Conservation (phyloP, 2,329 filamentous ascomycete genomes). For the Rhytidhysteron rufulum region DNA sequence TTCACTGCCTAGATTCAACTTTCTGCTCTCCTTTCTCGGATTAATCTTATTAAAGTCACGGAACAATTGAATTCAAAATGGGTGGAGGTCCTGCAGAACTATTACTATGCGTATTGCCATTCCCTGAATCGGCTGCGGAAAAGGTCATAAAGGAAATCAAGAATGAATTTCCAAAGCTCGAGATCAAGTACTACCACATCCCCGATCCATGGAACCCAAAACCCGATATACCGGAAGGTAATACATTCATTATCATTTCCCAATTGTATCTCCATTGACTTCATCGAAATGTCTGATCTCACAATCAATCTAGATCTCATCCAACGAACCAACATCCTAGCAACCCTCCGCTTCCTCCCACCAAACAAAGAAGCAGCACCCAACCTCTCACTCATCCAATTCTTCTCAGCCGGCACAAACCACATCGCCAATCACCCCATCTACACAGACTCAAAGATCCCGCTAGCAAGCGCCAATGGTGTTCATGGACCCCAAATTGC, state of each 20-base stretch:
- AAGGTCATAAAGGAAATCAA: slow-evolving; percentile 20
- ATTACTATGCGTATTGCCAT: slow-evolving; percentile 43
- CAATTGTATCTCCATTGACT: background rate
- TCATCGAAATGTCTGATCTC: background rate
- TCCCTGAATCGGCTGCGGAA: slow-evolving; percentile 24
- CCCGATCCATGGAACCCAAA: slow-evolving; percentile 32
- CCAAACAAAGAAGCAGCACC: slow-evolving; percentile 31
- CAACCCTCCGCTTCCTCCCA: slow-evolving; percentile 47
- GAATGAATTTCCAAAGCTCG: slow-evolving; percentile 27
- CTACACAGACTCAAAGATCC: slow-evolving; percentile 49
- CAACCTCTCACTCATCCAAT: slow-evolving; percentile 50
- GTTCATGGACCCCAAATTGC: slow-evolving; percentile 63
- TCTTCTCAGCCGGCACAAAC: slow-evolving; percentile 57
- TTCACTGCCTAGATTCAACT: no score
- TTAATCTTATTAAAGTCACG: no score
- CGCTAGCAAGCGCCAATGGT: slow-evolving; percentile 53
- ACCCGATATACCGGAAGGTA: slow-evolving; percentile 43
- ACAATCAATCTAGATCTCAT: slow-evolving; percentile 29
- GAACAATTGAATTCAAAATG: no score
- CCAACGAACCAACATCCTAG: slow-evolving; percentile 44
- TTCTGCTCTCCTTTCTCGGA: no score
- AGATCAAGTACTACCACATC: slow-evolving; percentile 24
- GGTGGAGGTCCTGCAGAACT: slow-evolving; percentile 39
- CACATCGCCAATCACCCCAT: slow-evolving; percentile 52
- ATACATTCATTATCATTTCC: slow-evolving; percentile 29